Evolutionary conservation across 495 filamentous ascomycete species (phyloP), one percentile per base, ranked within the genome.

Genomic region (Lasiosphaeria miniovina): DNA sequence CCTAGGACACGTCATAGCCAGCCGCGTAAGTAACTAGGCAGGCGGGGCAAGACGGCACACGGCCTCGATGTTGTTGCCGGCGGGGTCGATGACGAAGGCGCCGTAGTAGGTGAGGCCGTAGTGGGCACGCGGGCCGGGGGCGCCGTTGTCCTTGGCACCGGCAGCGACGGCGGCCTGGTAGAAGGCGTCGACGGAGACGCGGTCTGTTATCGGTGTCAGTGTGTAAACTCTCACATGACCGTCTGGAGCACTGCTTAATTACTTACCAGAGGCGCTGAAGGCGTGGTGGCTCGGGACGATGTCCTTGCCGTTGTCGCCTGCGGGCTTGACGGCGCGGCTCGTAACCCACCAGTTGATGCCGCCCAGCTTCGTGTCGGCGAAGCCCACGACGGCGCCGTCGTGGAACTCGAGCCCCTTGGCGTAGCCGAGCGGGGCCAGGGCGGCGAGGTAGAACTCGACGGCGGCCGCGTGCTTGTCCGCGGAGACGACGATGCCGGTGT

Each of bases 11-110:
- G 24, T 24, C 24, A 24, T 24, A 24, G 24, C 24, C 24, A 24
- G 24, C 24, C 24, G 24, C 24, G 24, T 24, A 24, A 24, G 24
- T 0, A 24, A 24, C 24, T 24, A 24, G 24, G 24, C 24, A 24
- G 24, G 24, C 24, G 40, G 40, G n/a, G 40, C 56, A 8, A 31
- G 8, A 43, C 24, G 24, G 24, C 43, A 59, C 14, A 64, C 71
- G 55, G 71, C 68, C 71, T 84, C 80, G 32, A 83, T 67, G 59
- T 82, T 82, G 54, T 82, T 82, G 1, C 81, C 81, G 36, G 74
- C 61, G 1, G 77, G 75, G 72, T 85, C 82, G 24, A 77, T 50
- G 35, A 84, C 71, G 68, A 77, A 84, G 5, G 79, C 77, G 2
- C 67, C 80, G 64, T 79, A 85, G 55, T 83, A 84, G 15, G 69